Base-by-base conservation (phyloP, 2,329 filamentous ascomycete genomes). In the Shiraia sp. region DNA sequence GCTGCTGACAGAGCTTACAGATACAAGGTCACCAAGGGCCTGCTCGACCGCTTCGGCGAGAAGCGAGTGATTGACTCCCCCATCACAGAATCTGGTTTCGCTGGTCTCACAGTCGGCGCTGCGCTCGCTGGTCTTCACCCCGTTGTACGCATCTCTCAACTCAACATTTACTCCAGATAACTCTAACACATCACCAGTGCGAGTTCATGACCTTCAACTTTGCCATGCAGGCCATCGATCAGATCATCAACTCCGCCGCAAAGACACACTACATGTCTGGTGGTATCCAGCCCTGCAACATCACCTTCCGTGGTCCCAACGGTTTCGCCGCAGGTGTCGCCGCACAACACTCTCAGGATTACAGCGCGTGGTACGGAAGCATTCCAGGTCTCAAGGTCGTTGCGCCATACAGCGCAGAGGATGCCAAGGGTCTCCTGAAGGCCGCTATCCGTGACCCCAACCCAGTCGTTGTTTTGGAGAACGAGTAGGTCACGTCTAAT, bases 181-280 rank as follows among this genome's bases (percentile, higher is more conserved):
- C 31, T 22, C 51, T 53, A 41, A 63, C 55, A 48, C 26, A 53
- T 43, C 13, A 6, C 36, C 56, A 93, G 89, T 93, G 88, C 82
- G 93, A 99, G 79, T 99, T 99, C 82, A 99, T 99, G 93, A 99
- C 93, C 67, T 97, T 96, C 85, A 99, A 99, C 83, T 97, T 97
- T 72, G 92, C 93, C 74, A 99, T 99, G 93, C 93, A 99, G 79
- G 90, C 93, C 71, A 99, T 99, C 74, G 93, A 99, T 73, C 93
- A 99, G 74, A 89, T 99, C 71, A 91, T 99, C 83, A 99, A 99
- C 85, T 97, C 92, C 35, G 93, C 80, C 61, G 93, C 90, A 69
- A 99, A 99, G 82, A 99, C 93, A 43, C 92, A 99, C 69, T 99
- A 99, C 81, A 99, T 99, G 93, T 97, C 93, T 54, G 93, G 93